A percentile compares a stretch with the other conserved stretches of the same genome.
These are phyloP conservation scores for Talaromyces trachyspermus DNA, from an alignment of 495 filamentous ascomycete species.

Conservation along the genomic window DNA sequence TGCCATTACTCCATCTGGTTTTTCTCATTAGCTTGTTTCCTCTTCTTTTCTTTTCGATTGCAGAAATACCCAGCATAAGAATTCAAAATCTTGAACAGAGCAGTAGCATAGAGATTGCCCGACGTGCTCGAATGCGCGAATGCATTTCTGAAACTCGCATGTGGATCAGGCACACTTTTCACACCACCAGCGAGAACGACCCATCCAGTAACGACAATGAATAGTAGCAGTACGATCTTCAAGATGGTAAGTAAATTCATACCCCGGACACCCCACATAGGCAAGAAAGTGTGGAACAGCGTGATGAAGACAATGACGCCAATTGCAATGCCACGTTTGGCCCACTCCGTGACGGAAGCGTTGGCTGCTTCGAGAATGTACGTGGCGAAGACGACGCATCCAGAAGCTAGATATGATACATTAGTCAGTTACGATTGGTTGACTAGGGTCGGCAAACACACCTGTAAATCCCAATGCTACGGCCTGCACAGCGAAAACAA, in stretches of 20 bases:
- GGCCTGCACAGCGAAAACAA: slow-evolving; percentile 54
- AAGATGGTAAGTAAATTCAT: slow-evolving; percentile 30
- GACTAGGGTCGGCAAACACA: slow-evolving; percentile 5
- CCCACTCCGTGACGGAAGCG: slow-evolving; percentile 21
- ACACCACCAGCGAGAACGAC: slow-evolving; percentile 24
- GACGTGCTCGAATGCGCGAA: slow-evolving; percentile 28
- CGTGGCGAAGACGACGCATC: slow-evolving; percentile 28
- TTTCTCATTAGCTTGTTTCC: not conserved
- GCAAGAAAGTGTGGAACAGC: slow-evolving; percentile 19
- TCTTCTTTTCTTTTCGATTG: too few species aligned
- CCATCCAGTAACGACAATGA: slow-evolving; percentile 34
- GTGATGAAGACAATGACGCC: slow-evolving; percentile 23
- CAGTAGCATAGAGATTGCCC: slow-evolving; percentile 36
- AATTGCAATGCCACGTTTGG: slow-evolving; percentile 24
- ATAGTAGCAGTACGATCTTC: slow-evolving; percentile 31
- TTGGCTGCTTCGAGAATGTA: slow-evolving; percentile 31
- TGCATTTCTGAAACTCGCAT: slow-evolving; percentile 22
- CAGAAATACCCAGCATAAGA: slow-evolving; percentile 48
- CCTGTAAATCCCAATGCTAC: slow-evolving; percentile 59
- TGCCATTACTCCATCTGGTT: slow-evolving; percentile 48
- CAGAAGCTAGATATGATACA: slow-evolving; percentile 16
- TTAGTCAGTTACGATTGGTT: slow-evolving; percentile 1
- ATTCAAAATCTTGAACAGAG: slow-evolving; percentile 63
- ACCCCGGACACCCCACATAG: slow-evolving; percentile 23
- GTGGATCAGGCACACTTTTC: slow-evolving; percentile 23